Evolutionary conservation across 352 stramenopile genomes (phyloP), one percentile per base, ranked within the genome.

Genomic region (Phytophthora cactorum): DNA sequence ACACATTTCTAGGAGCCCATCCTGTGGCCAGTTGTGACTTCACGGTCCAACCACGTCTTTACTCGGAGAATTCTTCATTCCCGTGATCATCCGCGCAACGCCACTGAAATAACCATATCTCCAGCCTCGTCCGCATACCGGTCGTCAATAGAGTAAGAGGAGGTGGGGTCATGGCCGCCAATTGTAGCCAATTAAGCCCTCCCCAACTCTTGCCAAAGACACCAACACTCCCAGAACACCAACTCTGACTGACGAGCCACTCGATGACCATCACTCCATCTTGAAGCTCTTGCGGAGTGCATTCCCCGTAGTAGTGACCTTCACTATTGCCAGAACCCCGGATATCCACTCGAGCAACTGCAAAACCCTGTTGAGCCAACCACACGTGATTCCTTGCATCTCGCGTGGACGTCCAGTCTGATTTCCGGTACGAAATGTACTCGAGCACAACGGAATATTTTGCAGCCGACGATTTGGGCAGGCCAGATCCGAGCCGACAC

Each of bases 111-210:
- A 86, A 0, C 75, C 78, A 47, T 86, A 75, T 6, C 77, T 80
- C 78, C 75, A 86, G 5, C 78, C 78, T 86, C 78, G 51, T 84
- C 75, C 1, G 78, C 75, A 51, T 83, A 84, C 7, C 78, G 75
- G 66, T 86, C 78, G 60, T 86, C 78, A 49, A 82, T 86, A 15
- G 75, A 86, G 65, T 86, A 84, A 84, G 75, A 47, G 75, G 73
- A 6, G 75, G 66, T 1, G 75, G 75, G 1, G 54, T 55, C 59
- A 81, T 72, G n/a, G 66, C 70, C 1, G 75, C 78, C 61, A 86
- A 59, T 62, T 86, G 78, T 25, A 86, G 57, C 0, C 78, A 75
- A 31, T 86, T 86, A 51, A 86, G 82, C 11, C 78, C 78, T 34
- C 78, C 78, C 78, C 78, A 86, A 43, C 78, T 86, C 53, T 86